Conservation (phyloP, 371 early-diverging fungal genomes). For the Capillidium rhysosporum region DNA sequence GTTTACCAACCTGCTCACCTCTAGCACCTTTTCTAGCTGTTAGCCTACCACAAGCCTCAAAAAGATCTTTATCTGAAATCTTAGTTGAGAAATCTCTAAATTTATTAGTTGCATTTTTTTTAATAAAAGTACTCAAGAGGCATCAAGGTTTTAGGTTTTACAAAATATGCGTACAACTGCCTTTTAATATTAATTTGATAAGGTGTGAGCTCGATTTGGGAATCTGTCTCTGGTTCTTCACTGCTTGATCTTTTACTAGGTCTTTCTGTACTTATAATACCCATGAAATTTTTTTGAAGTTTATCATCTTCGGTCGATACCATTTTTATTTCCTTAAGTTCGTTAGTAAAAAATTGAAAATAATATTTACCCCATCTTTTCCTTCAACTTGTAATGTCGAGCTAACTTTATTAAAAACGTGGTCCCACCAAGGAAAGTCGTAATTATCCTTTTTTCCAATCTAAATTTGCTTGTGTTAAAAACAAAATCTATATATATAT, state of each 20-base stretch:
- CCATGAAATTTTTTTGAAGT: conserved; percentile 13
- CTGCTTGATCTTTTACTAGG: conserved; percentile 18
- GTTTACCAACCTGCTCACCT: conserved; percentile 65
- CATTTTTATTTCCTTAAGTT: conserved; percentile 17
- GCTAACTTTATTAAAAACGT: conserved; percentile 76
- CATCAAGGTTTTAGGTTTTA: conserved; percentile 7
- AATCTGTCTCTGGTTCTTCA: not conserved
- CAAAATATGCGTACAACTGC: conserved; percentile 7
- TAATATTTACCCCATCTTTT: conserved; percentile 12
- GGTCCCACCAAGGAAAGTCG: conserved; percentile 92
- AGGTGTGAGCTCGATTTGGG: not conserved
- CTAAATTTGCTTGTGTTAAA: conserved; percentile 8
- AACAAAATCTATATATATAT: conserved; percentile 6
- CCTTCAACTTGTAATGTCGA: conserved; percentile 37
- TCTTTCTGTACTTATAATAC: conserved; percentile 33
- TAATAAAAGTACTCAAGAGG: conserved; percentile 12
- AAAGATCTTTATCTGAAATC: conserved; percentile 65
- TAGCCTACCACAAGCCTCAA: conserved; percentile 83
- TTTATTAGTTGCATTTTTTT: conserved; percentile 10
- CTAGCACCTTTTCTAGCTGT: conserved; percentile 83
- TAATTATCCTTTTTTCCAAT: conserved; percentile 29
- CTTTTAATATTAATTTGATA: conserved; percentile 1
- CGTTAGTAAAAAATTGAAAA: conserved; percentile 10
- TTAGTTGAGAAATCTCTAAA: conserved; percentile 38
- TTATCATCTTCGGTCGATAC: conserved; percentile 10